Evolutionary conservation across 2,329 filamentous ascomycete species (phyloP), one percentile per base, ranked within the genome.

Genomic region (Diaporthe helianthi): DNA sequence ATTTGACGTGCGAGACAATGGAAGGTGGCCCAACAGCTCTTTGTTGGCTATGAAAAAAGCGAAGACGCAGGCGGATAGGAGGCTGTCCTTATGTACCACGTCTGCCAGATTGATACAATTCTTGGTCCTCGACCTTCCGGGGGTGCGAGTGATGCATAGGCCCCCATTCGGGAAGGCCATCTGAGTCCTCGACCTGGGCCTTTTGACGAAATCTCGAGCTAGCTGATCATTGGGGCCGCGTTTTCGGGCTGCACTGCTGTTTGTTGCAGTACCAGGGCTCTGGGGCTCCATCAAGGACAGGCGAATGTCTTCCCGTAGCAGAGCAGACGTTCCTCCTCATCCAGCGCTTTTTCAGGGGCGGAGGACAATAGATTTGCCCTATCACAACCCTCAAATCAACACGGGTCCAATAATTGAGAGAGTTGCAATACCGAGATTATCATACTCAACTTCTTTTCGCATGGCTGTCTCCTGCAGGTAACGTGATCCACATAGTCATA

Each of bases 131-230:
- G 31, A 36, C 55, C 75, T 71, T 3, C 75, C 74, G 0, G 72
- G 70, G 3, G 75, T 76, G n/a, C 74, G 73, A 10, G 74, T 76
- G 33, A 76, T 76, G 17, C 75, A 73, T 22, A 76, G 61, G 2
- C 71, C 75, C 17, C 75, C 75, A 33, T 73, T 69, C 17, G 73
- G 70, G 58, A 72, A 76, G 29, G 68, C 54, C 72, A 76, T 72
- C 15, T 12, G 41, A 36, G 38, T 6, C 7, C 15, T 29, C 29
- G 58, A 12, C 24, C 19, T 22, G 10, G 46, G 31, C 15, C 47
- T 53, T 36, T 67, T 69, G n/a, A 33, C 15, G 13, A 4, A n/a
- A 26, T 52, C 24, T 49, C 24, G 24, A 17, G 13, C 33, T 24
- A 69, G 13, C 15, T 60, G 13, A 13, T 51, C 10, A 17, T 47